Base-by-base conservation (phyloP, 2,329 filamentous ascomycete genomes). In the Cercospora sojina region DNA sequence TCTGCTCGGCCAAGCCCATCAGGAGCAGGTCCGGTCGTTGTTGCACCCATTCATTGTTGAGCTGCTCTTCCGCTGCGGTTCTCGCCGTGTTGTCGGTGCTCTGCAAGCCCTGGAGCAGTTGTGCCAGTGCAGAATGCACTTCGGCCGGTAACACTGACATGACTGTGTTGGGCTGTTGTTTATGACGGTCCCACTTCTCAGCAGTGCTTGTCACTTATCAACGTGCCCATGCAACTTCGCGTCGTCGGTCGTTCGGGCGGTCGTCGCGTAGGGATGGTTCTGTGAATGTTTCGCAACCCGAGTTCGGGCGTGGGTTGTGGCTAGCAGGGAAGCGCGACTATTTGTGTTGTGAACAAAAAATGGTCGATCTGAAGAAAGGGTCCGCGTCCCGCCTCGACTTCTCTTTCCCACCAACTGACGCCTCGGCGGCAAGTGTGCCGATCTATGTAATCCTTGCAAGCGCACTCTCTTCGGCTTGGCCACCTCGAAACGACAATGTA, bases 1-100 rank as follows among this genome's bases (percentile, higher is more conserved):
- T 89, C 81, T 98, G 94, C 82, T 98, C 95, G 47, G 91, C 93
- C 74, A 99, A 83, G 71, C 93, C 95, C 90, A 98, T 95, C 77
- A 99, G 83, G 73, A 98, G 84, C 73, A 96, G 86, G 75, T 97
- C 93, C 38, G 95, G 93, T 68, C 91, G 87, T 65, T 87, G 85
- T 69, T 83, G 83, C 38, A 93, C 91, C 95, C 95, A 99, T 84
- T 93, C 93, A 80, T 88, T 91, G 79, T 92, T 91, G 69, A 99
- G 84, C 79, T 93, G 90, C 71, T 96, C 92, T 80, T 99, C 95
- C 61, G 94, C 94, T 79, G 92, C 88, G 31, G 91, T 88, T 77
- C 95, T 90, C 74, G 92, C 85, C 66, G 85, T 84, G 82, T 99
- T 99, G 82, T 99, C 94, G 74, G 92, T 83, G 57, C 92, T 94